These are phyloP conservation scores for Drechslerella stenobrocha DNA, from an alignment of 2,329 filamentous ascomycete species.

Conservation along the genomic window DNA sequence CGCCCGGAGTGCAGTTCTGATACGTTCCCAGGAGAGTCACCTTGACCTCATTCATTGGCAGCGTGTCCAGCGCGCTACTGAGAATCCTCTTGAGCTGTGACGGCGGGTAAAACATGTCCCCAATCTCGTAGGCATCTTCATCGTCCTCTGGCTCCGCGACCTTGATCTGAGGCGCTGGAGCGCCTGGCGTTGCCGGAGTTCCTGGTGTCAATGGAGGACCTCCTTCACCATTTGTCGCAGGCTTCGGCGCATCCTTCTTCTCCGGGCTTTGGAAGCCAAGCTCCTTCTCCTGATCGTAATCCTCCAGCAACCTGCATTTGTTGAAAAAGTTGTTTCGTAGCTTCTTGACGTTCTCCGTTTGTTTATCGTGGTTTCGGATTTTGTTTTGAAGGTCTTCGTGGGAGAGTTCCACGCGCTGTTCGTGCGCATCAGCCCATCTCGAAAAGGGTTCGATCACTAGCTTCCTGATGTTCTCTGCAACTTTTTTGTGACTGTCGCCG, in stretches of 20 bases:
- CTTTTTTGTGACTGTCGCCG: conserved; percentile 86
- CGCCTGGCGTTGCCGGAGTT: conserved; percentile 55
- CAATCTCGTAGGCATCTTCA: conserved; percentile 84
- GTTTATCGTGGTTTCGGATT: conserved; percentile 90
- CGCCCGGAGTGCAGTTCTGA: conserved; percentile 84
- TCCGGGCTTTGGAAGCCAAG: conserved; percentile 89
- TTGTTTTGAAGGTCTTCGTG: conserved; percentile 90
- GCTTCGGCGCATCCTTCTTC: conserved; percentile 64
- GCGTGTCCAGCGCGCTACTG: conserved; percentile 78
- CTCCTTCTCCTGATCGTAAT: conserved; percentile 98
- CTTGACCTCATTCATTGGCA: conserved; percentile 87
- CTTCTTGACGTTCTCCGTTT: conserved; percentile 87
- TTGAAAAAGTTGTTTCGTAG: conserved; percentile 97
- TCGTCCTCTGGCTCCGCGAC: conserved; percentile 71
- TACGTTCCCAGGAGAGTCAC: conserved; percentile 95
- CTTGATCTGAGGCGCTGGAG: conserved; percentile 76
- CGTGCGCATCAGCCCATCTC: conserved; percentile 94
- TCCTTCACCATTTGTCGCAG: conserved; percentile 55
- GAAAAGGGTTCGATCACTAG: conserved; percentile 92
- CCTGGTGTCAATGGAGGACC: conserved; percentile 57
- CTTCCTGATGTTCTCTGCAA: conserved; percentile 93
- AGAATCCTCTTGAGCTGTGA: conserved; percentile 92
- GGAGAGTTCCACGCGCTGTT: conserved; percentile 84
- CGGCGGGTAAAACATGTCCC: conserved; percentile 79
- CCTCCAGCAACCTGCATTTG: conserved; percentile 93